Percentiles rank a stretch among this genome's conserved stretches.
Conservation (phyloP, 306 rosid genomes). For the Crotalaria pallida region DNA sequence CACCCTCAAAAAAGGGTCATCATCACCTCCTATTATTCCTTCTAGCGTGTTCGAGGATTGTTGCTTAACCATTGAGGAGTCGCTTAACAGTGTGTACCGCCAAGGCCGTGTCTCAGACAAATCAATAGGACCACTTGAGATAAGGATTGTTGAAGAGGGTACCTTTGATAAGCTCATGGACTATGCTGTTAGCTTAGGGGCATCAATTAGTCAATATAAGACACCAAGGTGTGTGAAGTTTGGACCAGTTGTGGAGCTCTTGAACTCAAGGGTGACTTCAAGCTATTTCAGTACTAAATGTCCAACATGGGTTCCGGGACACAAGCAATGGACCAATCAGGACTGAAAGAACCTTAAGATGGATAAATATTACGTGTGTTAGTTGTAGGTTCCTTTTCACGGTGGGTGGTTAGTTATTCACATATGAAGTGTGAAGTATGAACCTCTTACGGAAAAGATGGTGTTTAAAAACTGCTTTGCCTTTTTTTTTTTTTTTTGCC, state of each 20-base stretch:
- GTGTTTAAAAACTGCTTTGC: too few species aligned
- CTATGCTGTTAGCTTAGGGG: constrained; percentile 78
- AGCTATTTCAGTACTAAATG: constrained; percentile 70
- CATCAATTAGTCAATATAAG: constrained; percentile 87
- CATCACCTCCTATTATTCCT: constrained; percentile 40
- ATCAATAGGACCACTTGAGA: constrained; percentile 83
- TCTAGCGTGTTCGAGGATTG: constrained; percentile 76
- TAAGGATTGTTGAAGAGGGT: constrained; percentile 67
- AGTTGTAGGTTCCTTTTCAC: background rate
- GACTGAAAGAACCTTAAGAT: constrained; percentile 18
- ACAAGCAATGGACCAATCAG: constrained; percentile 57
- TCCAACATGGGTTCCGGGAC: constrained; percentile 87
- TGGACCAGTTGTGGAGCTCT: constrained; percentile 68
- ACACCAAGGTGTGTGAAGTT: constrained; percentile 87
- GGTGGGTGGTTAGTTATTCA: too few species aligned
- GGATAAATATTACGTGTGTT: background rate
- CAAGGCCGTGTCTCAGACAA: constrained; percentile 82
- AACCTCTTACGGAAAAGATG: too few species aligned
- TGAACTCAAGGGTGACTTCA: constrained; percentile 61
- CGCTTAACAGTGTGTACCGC: constrained; percentile 78
- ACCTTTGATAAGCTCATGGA: constrained; percentile 94
- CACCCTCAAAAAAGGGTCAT: constrained; percentile 29
- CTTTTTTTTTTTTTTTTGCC: too few species aligned
- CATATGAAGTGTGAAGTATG: constrained; percentile 12
- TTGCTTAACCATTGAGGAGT: constrained; percentile 72